Evolutionary conservation across 768 basidiomycete species (phyloP), one percentile per base, ranked within the genome.

Genomic region (Wakefieldia striispora): DNA sequence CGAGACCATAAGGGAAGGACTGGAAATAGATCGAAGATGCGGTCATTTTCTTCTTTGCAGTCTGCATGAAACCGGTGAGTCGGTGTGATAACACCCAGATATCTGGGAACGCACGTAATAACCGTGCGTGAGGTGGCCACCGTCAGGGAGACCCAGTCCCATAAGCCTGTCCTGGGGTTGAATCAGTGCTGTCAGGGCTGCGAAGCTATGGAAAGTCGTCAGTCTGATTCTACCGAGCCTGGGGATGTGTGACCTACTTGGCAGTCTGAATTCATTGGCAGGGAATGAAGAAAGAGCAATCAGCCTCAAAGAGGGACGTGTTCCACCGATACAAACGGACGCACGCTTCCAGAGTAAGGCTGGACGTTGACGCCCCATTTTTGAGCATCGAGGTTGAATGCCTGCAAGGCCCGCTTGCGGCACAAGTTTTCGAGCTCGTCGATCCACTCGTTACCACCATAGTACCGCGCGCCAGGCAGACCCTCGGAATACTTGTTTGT

Each of bases 401-500:
- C 95, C 70, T 88, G 75, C 57, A 99, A 82, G 27, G 97, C 97
- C 64, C 97, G 92, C 73, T 94, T 86, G 69, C 93, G 92, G 76
- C 91, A 93, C 50, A 99, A 84, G 53, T 81, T 72, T 73, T 98
- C 97, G 63, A 99, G 88, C 67, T 97, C 91, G 66, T 98, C 97
- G 59, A 97, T 88, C 75, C 88, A 88, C 72, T 98, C 97, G 75
- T 98, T 99, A 50, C 95, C 95, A 62, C 93, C 94, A 60, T 95
- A 97, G 75, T 97, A 97, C 50, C 95, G 86, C 39, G 94, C 95
- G 47, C 82, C 84, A n/a, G 97, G 97, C 41, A 98, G 91, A 77
- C 97, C 97, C 74, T 98, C 97, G 19, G 97, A 98, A 79, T 97
- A 97, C 75, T 97, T 98, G 84, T 97, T 97, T 68, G 95, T 97